These are phyloP conservation scores for Phoenix dactylifera DNA, from an alignment of 176 grass and related monocot species.

Conservation along the genomic window DNA sequence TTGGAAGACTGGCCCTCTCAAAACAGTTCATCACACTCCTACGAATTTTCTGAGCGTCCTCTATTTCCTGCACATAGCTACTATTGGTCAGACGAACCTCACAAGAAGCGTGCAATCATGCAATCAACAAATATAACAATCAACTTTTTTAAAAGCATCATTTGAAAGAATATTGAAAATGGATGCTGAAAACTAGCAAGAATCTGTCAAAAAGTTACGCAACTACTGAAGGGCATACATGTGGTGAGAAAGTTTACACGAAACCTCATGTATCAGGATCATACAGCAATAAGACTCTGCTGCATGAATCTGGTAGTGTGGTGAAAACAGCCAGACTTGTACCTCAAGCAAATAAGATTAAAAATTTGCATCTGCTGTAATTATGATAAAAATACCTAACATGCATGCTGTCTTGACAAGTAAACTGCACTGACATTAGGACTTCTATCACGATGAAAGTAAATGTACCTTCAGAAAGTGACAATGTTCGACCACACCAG, in stretches of 20 bases:
- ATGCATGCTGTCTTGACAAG: neutral
- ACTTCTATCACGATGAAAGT: neutral
- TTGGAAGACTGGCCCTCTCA: slow-evolving; percentile 69
- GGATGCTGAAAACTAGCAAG: too few relatives aligned
- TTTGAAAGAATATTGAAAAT: too few relatives aligned
- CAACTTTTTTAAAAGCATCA: too few relatives aligned
- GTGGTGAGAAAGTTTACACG: too few relatives aligned
- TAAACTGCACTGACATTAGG: neutral
- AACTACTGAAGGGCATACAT: too few relatives aligned
- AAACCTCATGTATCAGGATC: too few relatives aligned
- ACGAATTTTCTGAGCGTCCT: slow-evolving; percentile 84
- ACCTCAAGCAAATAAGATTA: too few relatives aligned
- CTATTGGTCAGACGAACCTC: neutral
- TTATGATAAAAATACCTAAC: neutral
- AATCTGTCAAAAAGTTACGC: too few relatives aligned
- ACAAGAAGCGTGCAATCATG: neutral
- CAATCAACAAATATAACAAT: neutral
- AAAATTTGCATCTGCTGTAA: neutral
- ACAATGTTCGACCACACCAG: slow-evolving; percentile 78
- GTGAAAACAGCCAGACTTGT: too few relatives aligned
- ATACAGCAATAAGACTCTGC: too few relatives aligned
- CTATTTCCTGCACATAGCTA: slow-evolving; percentile 57
- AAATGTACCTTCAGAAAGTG: slow-evolving; percentile 78
- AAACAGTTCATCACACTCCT: slow-evolving; percentile 76
- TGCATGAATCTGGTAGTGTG: too few relatives aligned